Evolutionary conservation across 2,329 filamentous ascomycete genomes (phyloP).

Genomic region (Cercospora zeae-maydis): DNA sequence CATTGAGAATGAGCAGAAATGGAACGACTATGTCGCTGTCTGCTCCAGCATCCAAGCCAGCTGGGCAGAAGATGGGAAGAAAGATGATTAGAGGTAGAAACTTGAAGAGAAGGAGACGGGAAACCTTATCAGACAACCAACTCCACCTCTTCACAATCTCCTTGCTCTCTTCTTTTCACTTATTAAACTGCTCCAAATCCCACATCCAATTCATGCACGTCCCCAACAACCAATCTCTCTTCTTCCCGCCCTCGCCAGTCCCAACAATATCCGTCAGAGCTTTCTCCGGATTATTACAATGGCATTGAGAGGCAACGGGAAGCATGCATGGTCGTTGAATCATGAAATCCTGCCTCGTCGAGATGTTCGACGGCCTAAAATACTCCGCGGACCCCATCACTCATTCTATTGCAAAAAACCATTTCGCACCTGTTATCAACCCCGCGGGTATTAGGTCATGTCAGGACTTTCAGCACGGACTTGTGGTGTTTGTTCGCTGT

Average conservation of each 20-base stretch:
- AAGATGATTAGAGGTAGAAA: conserved; percentile 26
- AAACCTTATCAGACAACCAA: background rate
- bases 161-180: background rate
- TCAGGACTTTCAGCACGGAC: conserved; percentile 30
- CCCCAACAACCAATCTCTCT: conserved; percentile 40
- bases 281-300: background rate
- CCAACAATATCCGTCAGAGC: background rate
- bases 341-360: too few species aligned
- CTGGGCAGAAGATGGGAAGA: conserved; percentile 44
- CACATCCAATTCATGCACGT: conserved; percentile 39
- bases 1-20: conserved; percentile 44
- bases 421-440: background rate
- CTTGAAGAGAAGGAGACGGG: background rate
- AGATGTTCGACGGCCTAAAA: too few species aligned
- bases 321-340: too few species aligned
- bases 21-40: conserved; percentile 49
- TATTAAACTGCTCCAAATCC: conserved; percentile 39
- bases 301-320: too few species aligned
- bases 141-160: background rate
- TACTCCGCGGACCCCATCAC: background rate
- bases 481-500: conserved; percentile 23
- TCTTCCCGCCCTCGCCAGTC: conserved; percentile 21
- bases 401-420: background rate
- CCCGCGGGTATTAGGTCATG: too few species aligned
- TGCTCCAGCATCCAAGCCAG: conserved; percentile 49